Percentiles rank a stretch among this genome's conserved stretches.
Conservation (phyloP, 108 stramenopile genomes). For the Cylindrotheca closterium region DNA sequence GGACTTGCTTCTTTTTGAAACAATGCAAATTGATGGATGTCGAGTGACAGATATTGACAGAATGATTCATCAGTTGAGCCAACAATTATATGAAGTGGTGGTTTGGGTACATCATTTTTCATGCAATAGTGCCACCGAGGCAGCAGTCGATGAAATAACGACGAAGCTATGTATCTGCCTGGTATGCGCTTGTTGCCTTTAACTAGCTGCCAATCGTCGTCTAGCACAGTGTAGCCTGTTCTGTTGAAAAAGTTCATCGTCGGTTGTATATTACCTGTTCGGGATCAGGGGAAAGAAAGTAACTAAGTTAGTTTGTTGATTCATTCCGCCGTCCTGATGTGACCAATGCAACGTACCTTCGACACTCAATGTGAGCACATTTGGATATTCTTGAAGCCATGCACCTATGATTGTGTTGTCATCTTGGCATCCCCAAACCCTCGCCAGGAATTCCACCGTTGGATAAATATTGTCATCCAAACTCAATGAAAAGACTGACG, state of each 20-base stretch:
- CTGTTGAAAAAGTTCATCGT: constrained; percentile 76
- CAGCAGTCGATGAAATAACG: constrained; percentile 76
- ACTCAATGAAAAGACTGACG: constrained; percentile 64
- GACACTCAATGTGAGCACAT: constrained; percentile 69
- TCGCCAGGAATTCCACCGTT: constrained; percentile 58
- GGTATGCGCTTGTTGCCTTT: constrained; percentile 27
- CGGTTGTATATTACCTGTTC: constrained; percentile 59
- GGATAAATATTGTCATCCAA: constrained; percentile 63
- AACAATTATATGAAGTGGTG: constrained; percentile 70
- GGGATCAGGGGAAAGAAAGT: too few relatives aligned
- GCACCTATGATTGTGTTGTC: constrained; percentile 4
- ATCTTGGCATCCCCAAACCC: constrained; percentile 43
- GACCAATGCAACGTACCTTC: constrained; percentile 39
- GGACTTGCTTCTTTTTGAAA: constrained; percentile 65
- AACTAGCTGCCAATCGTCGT: constrained; percentile 42
- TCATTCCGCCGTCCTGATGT: too few relatives aligned
- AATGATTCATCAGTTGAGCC: constrained; percentile 62
- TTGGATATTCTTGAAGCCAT: constrained; percentile 61
- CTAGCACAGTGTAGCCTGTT: constrained; percentile 72
- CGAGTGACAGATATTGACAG: constrained; percentile 52
- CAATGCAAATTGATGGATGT: constrained; percentile 39
- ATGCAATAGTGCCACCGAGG: constrained; percentile 78
- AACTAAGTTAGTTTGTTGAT: too few relatives aligned
- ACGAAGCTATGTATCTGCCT: constrained; percentile 77
- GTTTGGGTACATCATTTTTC: constrained; percentile 13